Base-by-base conservation (phyloP, 1,284 basidiomycete species). In the Papiliotrema terrestris region DNA sequence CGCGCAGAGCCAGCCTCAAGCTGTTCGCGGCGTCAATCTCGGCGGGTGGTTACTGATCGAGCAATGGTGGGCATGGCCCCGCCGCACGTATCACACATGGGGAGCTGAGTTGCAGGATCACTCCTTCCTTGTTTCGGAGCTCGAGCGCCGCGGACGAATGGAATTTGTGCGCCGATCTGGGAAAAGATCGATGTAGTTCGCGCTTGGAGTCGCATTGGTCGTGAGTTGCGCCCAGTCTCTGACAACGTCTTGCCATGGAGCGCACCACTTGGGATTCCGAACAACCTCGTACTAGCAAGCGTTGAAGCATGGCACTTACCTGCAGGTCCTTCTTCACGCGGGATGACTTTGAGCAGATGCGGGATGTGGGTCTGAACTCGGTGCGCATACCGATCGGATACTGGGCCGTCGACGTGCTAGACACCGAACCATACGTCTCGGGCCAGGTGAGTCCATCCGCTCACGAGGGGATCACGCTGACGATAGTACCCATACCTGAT, bases 361-460 rank as follows among this genome's bases (percentile, higher is more conserved):
- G 63, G 38, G 50, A 45, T 1, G 64, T 59, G 3, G 69, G 69
- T 0, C 55, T 71, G 46, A 69, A 68, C 32, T 47, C 63, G 4
- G 52, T 71, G 2, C 46, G 69, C 19, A 71, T 71, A 37, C 66
- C 66, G 3, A 53, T 69, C n/a, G 69, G 69, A 19, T 70, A 70
- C 56, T 70, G 68, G 68, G 61, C 62, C 1, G 61, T 68, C 35
- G 65, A 65, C 45, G 41, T 67, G 2, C 45, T 54, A 5, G 57
- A 63, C 20, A 56, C 42, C 13, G 69, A 71, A 48, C 67, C 69
- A 14, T 71, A 69, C 41, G 63, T 68, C 19, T 45, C 55, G n/a
- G 69, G 69, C 5, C 62, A 63, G 49, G 61, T 61, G 29, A 47
- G 58, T 45, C 23, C 8, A 13, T 32, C 29, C 29, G 11, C 29